Evolutionary conservation across 1,284 basidiomycete genomes (phyloP), one percentile per base, ranked within the genome.

Genomic region (Somion occarium): DNA sequence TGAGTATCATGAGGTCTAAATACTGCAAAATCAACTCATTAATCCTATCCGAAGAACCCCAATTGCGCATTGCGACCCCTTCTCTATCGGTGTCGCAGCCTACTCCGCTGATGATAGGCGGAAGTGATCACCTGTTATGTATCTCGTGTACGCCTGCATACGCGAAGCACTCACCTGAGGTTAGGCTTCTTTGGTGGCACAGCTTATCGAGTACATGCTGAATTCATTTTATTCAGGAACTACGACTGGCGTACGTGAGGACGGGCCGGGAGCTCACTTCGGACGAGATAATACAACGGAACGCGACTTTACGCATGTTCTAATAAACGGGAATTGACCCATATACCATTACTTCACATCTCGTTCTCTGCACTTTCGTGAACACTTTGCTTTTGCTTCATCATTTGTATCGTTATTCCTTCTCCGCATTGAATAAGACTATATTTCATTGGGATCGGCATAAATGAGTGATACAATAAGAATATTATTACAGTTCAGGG

Each of bases 251-350:
- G 0, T 62, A 38, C 26, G 38, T 58, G 11, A 56, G 61, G 5
- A 50, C 59, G 2, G 58, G 59, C 3, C 59, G 60, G 5, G 60
- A 57, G 13, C 53, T 65, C 22, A 62, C 58, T 2, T 66, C 65
- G 4, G 49, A 58, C 2, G 61, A 65, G 48, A 65, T 66, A 39
- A 48, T 59, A 11, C 48, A 44, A 4, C 19, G 30, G 18, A 49
- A 49, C 18, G 15, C 45, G 9, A 47, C 19, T 18, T 19, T 47
- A 15, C 5, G 20, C 5, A 27, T 34, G 27, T 34, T 34, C 30
- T 34, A 15, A 34, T 34, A 34, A n/a, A n/a, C n/a, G n/a, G n/a
- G n/a, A n/a, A n/a, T n/a, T n/a, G n/a, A n/a, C n/a, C n/a, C n/a
- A n/a, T n/a, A n/a, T n/a, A n/a, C n/a, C n/a, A n/a, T n/a, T n/a